phyloP scores from a whole-genome alignment of 108 stramenopile genomes.

The Conticribra guillardii region DNA sequence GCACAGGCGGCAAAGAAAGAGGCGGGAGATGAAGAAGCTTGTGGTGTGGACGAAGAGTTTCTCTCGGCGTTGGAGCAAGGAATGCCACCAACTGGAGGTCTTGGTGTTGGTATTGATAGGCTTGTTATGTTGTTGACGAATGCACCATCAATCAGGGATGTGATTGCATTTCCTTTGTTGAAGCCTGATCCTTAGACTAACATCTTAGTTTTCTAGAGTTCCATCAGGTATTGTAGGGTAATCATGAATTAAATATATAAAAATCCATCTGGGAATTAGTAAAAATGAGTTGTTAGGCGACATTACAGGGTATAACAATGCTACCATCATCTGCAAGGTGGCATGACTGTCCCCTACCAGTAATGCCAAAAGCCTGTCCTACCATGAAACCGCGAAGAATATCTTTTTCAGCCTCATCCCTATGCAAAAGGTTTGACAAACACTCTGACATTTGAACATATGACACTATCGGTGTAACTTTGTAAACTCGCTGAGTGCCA shows the following conservation, averaged over 20 bases:
- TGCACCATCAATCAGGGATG: constrained; percentile 96
- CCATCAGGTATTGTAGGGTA: too few species aligned
- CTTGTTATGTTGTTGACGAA: constrained; percentile 97
- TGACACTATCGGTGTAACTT: constrained; percentile 26
- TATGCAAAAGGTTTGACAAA: constrained; percentile 50
- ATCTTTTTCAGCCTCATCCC: constrained; percentile 38
- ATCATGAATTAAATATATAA: background rate
- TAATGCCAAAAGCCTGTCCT: constrained; percentile 66
- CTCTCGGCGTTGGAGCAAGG: constrained; percentile 95
- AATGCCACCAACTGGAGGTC: constrained; percentile 98
- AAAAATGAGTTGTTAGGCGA: constrained; percentile 3
- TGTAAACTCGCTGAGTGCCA: constrained; percentile 52
- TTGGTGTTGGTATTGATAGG: constrained; percentile 99
- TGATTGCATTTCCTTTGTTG: constrained; percentile 97
- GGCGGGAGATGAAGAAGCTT: constrained; percentile 97
- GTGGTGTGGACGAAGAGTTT: constrained; percentile 98
- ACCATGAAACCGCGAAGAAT: constrained; percentile 44
- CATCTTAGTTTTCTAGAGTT: too few species aligned
- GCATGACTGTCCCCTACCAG: constrained; percentile 65
- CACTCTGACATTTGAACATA: constrained; percentile 52
- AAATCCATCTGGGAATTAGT: too few species aligned
- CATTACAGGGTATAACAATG: constrained; percentile 69
- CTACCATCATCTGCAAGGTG: constrained; percentile 85
- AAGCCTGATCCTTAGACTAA: constrained; percentile 48
- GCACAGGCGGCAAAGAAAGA: constrained; percentile 94